Conservation (phyloP, 768 basidiomycete genomes). For the Leccinum truebloodii region DNA sequence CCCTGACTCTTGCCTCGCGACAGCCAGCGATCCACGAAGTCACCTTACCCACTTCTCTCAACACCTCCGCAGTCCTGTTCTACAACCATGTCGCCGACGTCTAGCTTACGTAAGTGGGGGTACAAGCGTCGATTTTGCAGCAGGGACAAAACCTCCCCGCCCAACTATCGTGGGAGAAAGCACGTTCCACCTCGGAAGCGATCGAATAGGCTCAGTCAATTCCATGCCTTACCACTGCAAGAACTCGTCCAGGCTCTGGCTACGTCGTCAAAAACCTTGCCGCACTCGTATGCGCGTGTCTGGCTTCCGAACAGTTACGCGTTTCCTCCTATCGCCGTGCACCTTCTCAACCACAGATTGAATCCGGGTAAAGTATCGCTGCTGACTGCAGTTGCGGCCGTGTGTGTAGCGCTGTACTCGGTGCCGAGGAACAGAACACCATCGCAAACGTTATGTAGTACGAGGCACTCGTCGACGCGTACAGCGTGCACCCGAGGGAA, state of each 20-base stretch:
- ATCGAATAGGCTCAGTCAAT: constrained; percentile 24
- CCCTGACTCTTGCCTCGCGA: no score
- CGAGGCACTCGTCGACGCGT: constrained; percentile 31
- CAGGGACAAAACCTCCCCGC: no score
- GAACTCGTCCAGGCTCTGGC: constrained; percentile 31
- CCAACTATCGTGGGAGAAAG: not conserved
- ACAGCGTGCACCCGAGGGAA: constrained; percentile 19
- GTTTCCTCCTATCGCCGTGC: not conserved
- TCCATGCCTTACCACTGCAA: constrained; percentile 21
- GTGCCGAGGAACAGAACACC: not conserved
- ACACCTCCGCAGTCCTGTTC: no score
- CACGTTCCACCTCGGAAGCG: constrained; percentile 14
- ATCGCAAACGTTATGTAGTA: constrained; percentile 23
- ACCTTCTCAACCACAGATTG: constrained; percentile 14
- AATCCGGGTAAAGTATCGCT: constrained; percentile 32
- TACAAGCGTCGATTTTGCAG: no score
- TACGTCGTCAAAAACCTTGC: constrained; percentile 25
- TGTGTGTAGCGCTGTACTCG: constrained; percentile 27
- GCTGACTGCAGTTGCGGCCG: constrained; percentile 24
- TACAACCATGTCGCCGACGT: no score
- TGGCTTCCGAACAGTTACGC: constrained; percentile 35
- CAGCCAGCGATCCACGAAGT: no score
- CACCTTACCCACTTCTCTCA: no score
- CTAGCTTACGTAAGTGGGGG: no score
- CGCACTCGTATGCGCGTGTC: constrained; percentile 31